These are phyloP conservation scores for Podospora pseudocomata DNA, from an alignment of 495 filamentous ascomycete genomes.

Conservation along the genomic window DNA sequence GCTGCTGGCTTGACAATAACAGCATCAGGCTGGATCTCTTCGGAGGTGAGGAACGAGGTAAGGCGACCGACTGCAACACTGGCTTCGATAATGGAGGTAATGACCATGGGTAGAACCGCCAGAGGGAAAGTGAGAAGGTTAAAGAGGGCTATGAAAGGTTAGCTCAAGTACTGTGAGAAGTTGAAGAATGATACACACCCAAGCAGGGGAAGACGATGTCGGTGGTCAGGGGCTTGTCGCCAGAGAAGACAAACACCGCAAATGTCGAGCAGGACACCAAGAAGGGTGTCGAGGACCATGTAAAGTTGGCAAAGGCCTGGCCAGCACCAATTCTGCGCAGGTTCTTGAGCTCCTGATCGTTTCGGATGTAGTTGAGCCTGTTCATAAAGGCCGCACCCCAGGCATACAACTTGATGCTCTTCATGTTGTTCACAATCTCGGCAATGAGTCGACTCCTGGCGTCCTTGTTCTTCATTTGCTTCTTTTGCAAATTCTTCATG, in stretches of 20 bases:
- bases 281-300: slow-evolving; percentile 99
- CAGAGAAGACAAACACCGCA: slow-evolving; percentile 84
- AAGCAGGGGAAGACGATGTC: slow-evolving; percentile 95
- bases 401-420: slow-evolving; percentile 97
- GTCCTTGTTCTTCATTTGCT: slow-evolving; percentile 99
- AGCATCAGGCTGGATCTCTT: slow-evolving; percentile 86
- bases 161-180: slow-evolving; percentile 1
- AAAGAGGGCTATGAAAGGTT: slow-evolving; percentile 58
- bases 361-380: slow-evolving; percentile 90
- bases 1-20: slow-evolving; percentile 65
- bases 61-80: slow-evolving; percentile 84
- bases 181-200: slow-evolving; percentile 33
- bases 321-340: slow-evolving; percentile 93
- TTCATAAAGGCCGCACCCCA: slow-evolving; percentile 98
- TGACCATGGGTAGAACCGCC: slow-evolving; percentile 93
- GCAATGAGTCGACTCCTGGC: slow-evolving; percentile 88
- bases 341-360: slow-evolving; percentile 92
- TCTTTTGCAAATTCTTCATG: slow-evolving; percentile 92
- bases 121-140: slow-evolving; percentile 94
- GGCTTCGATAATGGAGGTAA: slow-evolving; percentile 95
- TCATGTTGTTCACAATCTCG: slow-evolving; percentile 99
- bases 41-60: slow-evolving; percentile 79
- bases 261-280: slow-evolving; percentile 97
- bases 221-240: slow-evolving; percentile 75
- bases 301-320: slow-evolving; percentile 92